These are phyloP conservation scores for Cytospora piceae DNA, from an alignment of 2,329 filamentous ascomycete genomes.

Conservation along the genomic window DNA sequence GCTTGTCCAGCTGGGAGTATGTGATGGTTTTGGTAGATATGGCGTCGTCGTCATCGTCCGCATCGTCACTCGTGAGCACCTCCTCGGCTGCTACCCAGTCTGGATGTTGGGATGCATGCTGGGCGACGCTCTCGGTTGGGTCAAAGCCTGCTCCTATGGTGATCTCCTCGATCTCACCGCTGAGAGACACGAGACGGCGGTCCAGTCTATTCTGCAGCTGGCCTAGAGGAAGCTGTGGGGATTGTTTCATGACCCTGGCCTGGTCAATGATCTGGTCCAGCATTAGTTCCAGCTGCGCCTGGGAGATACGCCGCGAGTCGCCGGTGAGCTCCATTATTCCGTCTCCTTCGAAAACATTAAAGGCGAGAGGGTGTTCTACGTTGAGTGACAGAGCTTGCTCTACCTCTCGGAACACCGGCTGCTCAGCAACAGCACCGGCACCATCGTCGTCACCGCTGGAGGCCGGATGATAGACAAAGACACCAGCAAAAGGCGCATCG, in stretches of 20 bases:
- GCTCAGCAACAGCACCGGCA: background rate
- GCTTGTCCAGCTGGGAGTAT: conserved; percentile 59
- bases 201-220: conserved; percentile 28
- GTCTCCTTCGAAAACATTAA: conserved; percentile 41
- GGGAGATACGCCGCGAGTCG: conserved; percentile 32
- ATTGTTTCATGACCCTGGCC: conserved; percentile 29
- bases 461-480: conserved; percentile 36
- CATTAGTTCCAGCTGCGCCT: conserved; percentile 33
- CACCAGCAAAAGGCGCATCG: conserved; percentile 33
- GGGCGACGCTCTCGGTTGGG: conserved; percentile 42
- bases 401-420: conserved; percentile 36
- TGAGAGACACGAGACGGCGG: conserved; percentile 26
- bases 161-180: conserved; percentile 12
- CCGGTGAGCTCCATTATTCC: conserved; percentile 34
- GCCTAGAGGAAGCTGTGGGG: conserved; percentile 28
- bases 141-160: conserved; percentile 29
- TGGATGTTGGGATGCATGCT: conserved; percentile 49
- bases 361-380: conserved; percentile 46
- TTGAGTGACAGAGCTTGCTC: conserved; percentile 41
- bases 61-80: conserved; percentile 43
- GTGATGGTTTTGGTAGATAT: conserved; percentile 56
- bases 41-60: conserved; percentile 41
- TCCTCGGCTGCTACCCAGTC: conserved; percentile 61
- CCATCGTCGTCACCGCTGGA: background rate
- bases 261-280: conserved; percentile 34